Evolutionary conservation across 2,329 filamentous ascomycete species (phyloP), one percentile per base, ranked within the genome.

Genomic region (Pseudogymnoascus sp.): DNA sequence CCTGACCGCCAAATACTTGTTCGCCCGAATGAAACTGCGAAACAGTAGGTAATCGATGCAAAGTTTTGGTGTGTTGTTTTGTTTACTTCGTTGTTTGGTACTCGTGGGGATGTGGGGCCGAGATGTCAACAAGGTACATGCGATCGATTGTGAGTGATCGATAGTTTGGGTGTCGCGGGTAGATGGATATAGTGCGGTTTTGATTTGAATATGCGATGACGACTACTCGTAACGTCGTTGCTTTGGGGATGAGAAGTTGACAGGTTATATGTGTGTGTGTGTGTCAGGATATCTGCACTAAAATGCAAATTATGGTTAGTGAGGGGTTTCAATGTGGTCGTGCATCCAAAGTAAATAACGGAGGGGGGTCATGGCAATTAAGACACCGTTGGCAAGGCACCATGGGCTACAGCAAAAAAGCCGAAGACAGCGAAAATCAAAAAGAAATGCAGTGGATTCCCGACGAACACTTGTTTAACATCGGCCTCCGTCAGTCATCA

Each of bases 371-470:
- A 42, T 42, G 58, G 37, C 58, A 39, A 31, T 60, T n/a, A 15
- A 37, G 58, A 42, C 37, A 31, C 39, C 40, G 59, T 45, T 60
- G 40, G 59, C 59, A 60, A 33, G 37, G 58, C 55, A 59, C 55
- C 31, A 52, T 52, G 27, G 45, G 6, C 29, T 55, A 55, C 48
- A 18, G 8, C 29, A 33, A 15, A 33, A 21, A 55, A 5, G n/a
- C 48, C 48, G 48, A 55, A 55, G 48, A 21, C 48, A 15, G 48
- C 48, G 48, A 33, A 55, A 55, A 55, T 55, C 48, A 15, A 55
- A 21, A 55, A 33, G 29, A 55, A 55, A 55, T 35, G 29, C 48
- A 33, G 48, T 55, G 48, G 48, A 55, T 55, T 55, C 29, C 29
- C 48, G 48, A 35, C 48, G 31, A 55, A 55, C 48, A 55, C 48